Conservation (phyloP, 805 yeast species). For the Tetrapisispora namnaoensis region DNA sequence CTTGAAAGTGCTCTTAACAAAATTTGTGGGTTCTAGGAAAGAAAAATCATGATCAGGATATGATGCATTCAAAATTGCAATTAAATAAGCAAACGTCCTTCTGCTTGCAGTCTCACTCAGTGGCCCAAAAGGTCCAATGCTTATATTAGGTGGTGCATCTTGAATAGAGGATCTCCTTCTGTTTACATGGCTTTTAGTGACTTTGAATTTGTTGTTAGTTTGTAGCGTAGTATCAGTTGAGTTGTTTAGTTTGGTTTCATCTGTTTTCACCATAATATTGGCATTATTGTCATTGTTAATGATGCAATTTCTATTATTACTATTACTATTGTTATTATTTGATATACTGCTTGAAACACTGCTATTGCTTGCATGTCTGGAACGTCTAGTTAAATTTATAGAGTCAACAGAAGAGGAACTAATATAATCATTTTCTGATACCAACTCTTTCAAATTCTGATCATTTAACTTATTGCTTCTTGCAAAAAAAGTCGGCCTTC, state of each 20-base stretch:
- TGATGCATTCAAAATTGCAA: conserved; percentile 82
- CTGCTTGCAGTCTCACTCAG: conserved; percentile 76
- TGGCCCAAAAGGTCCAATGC: conserved; percentile 79
- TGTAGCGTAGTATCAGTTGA: neutral
- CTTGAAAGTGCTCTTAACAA: conserved; percentile 40
- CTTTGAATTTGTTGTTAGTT: conserved; percentile 1
- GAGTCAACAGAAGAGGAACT: conserved; percentile 27
- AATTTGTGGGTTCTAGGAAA: conserved; percentile 69
- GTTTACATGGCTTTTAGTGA: conserved; percentile 3
- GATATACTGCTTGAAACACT: conserved; percentile 22
- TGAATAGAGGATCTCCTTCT: conserved; percentile 25
- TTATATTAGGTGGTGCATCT: conserved; percentile 19
- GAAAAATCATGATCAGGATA: conserved; percentile 96
- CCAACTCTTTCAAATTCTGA: conserved; percentile 28
- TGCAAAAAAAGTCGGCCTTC: neutral
- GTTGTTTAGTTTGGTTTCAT: neutral
- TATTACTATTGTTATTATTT: conserved; percentile 2
- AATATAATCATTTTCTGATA: conserved; percentile 21
- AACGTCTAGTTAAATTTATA: neutral
- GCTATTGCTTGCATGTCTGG: neutral
- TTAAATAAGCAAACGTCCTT: conserved; percentile 80
- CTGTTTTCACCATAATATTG: neutral
- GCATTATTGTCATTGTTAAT: neutral
- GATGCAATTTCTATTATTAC: neutral
- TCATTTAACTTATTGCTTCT: conserved; percentile 27